Evolutionary conservation across 306 rosid species (phyloP).

Genomic region (Canavalia gladiata): DNA sequence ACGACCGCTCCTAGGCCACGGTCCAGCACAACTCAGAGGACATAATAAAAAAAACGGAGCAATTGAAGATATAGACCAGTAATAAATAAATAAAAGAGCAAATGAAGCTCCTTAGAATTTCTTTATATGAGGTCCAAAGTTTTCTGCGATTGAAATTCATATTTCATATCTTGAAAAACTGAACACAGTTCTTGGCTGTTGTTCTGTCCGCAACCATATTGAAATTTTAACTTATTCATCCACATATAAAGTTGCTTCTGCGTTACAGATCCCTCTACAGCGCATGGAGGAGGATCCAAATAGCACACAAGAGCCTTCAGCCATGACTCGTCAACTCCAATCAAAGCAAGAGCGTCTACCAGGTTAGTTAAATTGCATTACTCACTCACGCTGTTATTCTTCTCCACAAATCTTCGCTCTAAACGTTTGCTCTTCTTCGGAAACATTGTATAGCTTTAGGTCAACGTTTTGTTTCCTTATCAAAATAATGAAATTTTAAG

Average conservation of each 20-base stretch:
- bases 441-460: background rate
- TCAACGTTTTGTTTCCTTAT: background rate
- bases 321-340: background rate
- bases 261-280: too few species aligned
- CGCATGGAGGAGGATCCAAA: too few species aligned
- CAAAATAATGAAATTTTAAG: background rate
- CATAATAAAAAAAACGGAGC: background rate
- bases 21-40: too few species aligned
- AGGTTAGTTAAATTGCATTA: slow-evolving; percentile 3
- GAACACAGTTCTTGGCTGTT: background rate
- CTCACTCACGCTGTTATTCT: background rate
- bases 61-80: background rate
- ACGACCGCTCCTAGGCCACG: too few species aligned
- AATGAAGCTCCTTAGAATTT: slow-evolving; percentile 10
- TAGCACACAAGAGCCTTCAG: background rate
- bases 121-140: background rate
- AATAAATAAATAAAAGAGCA: background rate
- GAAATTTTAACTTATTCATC: background rate
- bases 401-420: background rate
- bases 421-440: background rate
- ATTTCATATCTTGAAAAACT: background rate
- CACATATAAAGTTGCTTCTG: background rate
- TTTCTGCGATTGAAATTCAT: background rate
- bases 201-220: background rate
- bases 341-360: background rate